phyloP scores from a whole-genome alignment of 208 protist species.

The Leishmania gerbilli region DNA sequence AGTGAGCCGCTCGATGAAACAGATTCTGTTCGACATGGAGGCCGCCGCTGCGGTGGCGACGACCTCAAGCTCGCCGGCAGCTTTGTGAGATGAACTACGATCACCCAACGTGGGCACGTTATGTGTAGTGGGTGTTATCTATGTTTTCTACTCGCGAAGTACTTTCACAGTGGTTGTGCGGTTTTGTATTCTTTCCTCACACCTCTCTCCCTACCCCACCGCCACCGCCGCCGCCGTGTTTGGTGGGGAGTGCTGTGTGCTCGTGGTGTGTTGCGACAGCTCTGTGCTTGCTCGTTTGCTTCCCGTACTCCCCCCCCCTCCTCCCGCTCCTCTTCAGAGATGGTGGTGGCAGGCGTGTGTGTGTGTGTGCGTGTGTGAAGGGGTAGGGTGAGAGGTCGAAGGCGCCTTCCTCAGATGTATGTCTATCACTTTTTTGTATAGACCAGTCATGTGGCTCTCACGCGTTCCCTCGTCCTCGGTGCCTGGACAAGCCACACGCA shows the following conservation, averaged over 20 bases:
- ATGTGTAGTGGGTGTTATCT: background rate
- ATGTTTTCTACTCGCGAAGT: background rate
- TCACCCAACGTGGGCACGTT: background rate
- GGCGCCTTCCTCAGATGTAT: background rate
- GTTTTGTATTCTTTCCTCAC: background rate
- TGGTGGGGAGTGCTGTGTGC: background rate
- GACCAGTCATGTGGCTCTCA: background rate
- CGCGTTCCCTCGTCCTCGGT: background rate
- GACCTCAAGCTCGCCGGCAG: background rate
- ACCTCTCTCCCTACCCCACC: background rate
- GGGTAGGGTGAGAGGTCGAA: background rate
- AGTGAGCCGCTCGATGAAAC: slow-evolving; percentile 55
- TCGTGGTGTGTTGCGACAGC: background rate
- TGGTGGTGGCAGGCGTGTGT: background rate
- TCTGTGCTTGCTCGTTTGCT: background rate
- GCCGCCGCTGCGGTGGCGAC: slow-evolving; percentile 4
- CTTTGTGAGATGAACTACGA: background rate
- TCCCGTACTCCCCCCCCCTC: background rate
- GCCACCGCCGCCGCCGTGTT: background rate
- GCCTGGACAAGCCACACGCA: background rate
- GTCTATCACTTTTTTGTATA: background rate
- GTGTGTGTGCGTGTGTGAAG: background rate
- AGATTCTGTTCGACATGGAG: slow-evolving; percentile 59
- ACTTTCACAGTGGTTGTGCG: background rate
- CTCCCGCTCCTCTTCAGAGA: background rate